These are phyloP conservation scores for Dothideomycetes sp. DNA, from an alignment of 2,329 filamentous ascomycete genomes.

Conservation along the genomic window DNA sequence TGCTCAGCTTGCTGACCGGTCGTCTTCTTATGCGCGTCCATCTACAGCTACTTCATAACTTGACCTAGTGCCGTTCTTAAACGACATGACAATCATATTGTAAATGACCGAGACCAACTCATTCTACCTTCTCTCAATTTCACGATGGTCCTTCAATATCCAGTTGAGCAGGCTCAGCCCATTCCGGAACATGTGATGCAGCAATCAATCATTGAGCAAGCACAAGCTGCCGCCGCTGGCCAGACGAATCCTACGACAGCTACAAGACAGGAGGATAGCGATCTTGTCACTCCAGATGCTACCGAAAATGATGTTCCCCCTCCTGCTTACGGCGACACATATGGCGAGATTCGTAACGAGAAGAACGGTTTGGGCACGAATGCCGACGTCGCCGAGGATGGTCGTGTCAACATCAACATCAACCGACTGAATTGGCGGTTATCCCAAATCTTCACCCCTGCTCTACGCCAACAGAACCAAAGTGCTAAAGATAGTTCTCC, in stretches of 20 bases:
- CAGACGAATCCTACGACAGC: background rate
- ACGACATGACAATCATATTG: too few relatives aligned
- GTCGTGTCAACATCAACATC: conserved; percentile 71
- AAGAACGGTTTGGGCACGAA: conserved; percentile 31
- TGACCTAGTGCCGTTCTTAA: too few relatives aligned
- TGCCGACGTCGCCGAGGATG: conserved; percentile 51
- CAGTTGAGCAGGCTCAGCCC: background rate
- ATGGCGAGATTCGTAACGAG: conserved; percentile 28
- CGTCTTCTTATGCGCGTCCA: too few relatives aligned
- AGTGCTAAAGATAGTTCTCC: conserved; percentile 31
- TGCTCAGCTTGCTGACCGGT: too few relatives aligned
- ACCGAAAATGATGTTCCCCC: conserved; percentile 23
- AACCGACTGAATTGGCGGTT: conserved; percentile 59
- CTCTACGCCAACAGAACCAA: conserved; percentile 48
- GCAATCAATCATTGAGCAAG: background rate
- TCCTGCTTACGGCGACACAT: conserved; percentile 31
- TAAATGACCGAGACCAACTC: too few relatives aligned
- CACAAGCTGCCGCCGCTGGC: background rate
- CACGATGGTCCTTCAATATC: background rate
- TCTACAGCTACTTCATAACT: too few relatives aligned
- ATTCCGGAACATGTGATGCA: background rate
- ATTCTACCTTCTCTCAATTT: background rate
- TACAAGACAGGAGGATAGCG: background rate
- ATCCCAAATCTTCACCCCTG: conserved; percentile 57
- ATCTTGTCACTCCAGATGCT: background rate